Evolutionary conservation across 164 flowering plant genomes (phyloP).

Genomic region (Platanus orientalis): DNA sequence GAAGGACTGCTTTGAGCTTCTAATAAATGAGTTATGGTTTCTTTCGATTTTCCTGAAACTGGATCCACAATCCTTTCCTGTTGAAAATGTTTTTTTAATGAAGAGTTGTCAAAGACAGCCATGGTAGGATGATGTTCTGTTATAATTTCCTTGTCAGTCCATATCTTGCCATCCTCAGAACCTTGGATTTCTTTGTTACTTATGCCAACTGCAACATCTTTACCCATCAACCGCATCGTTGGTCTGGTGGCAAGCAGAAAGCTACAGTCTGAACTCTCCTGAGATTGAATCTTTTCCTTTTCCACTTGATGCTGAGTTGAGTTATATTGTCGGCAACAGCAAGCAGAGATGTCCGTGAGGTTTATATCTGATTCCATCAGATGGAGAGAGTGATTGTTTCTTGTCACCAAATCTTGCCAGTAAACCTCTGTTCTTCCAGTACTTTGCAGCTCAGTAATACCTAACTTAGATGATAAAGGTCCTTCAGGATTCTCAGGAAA

Average conservation of each 20-base stretch:
- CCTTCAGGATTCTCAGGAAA: constrained; percentile 18
- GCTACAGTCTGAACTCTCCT: constrained; percentile 16
- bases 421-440: constrained; percentile 19
- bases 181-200: constrained; percentile 22
- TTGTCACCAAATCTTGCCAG: constrained; percentile 14
- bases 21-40: too few relatives aligned
- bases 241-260: constrained; percentile 23
- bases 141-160: constrained; percentile 47
- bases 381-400: constrained; percentile 13
- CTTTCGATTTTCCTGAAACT: constrained; percentile 19
- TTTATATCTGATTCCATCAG: constrained; percentile 22
- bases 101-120: constrained; percentile 10
- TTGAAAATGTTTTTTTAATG: constrained; percentile 15
- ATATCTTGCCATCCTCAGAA: constrained; percentile 34
- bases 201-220: constrained; percentile 54
- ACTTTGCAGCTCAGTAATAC: constrained; percentile 14
- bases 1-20: too few relatives aligned
- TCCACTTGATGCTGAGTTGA: constrained; percentile 21
- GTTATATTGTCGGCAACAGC: constrained; percentile 15
- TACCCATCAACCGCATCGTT: constrained; percentile 75
- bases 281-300: constrained; percentile 12
- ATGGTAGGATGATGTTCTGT: constrained; percentile 21
- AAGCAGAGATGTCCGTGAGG: constrained; percentile 17
- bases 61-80: constrained; percentile 23
- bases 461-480: constrained; percentile 23